These are phyloP conservation scores for Piper betle DNA, from an alignment of 164 flowering plant genomes.

Conservation along the genomic window DNA sequence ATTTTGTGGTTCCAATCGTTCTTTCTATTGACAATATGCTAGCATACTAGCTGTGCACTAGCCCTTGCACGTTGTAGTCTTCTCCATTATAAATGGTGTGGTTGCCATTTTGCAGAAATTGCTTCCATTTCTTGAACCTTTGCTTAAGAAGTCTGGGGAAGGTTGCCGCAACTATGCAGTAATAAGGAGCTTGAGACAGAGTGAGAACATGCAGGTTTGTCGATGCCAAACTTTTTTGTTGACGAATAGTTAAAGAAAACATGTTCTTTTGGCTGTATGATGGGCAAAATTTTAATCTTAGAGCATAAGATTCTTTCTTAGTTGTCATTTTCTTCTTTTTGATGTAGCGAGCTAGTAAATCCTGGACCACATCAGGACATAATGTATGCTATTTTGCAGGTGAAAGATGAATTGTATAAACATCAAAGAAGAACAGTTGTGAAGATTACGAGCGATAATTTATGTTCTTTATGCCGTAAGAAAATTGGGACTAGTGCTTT, in stretches of 20 bases:
- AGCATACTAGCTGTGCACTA: too few relatives aligned
- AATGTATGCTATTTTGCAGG: conserved; percentile 29
- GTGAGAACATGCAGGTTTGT: conserved; percentile 89
- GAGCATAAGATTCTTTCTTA: not conserved
- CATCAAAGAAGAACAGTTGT: conserved; percentile 54
- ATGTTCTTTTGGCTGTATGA: not conserved
- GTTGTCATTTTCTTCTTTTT: not conserved
- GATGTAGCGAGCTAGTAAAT: not conserved
- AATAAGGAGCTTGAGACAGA: conserved; percentile 73
- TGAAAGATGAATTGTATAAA: conserved; percentile 76
- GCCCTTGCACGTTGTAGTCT: not conserved
- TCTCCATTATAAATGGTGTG: not conserved
- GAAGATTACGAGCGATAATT: conserved; percentile 67
- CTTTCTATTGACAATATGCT: too few relatives aligned
- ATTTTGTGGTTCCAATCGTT: too few relatives aligned
- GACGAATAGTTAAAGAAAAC: not conserved
- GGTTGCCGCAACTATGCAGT: conserved; percentile 76
- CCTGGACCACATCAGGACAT: not conserved
- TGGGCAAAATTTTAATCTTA: not conserved
- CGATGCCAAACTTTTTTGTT: not conserved
- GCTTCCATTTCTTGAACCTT: conserved; percentile 96
- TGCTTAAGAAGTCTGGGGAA: conserved; percentile 81
- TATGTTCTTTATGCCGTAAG: conserved; percentile 92
- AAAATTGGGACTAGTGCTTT: conserved; percentile 88
- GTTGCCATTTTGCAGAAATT: conserved; percentile 41